Percentiles rank a stretch among this genome's conserved stretches.
Evolutionary conservation across 257 asterid genomes (phyloP).

Genomic region (Linaria vulgaris): DNA sequence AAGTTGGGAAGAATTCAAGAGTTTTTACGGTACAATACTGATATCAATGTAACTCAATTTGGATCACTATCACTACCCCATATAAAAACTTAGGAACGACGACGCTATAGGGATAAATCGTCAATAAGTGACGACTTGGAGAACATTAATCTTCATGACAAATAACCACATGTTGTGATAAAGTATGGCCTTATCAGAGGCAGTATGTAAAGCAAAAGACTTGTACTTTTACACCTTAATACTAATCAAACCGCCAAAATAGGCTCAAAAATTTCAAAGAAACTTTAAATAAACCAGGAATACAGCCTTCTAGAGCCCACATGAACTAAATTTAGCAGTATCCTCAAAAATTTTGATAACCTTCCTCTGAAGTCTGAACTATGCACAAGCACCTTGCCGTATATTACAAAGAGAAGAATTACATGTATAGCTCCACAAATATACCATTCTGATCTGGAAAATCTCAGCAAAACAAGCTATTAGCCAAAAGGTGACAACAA

Average conservation of each 20-base stretch:
- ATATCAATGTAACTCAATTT: slow-evolving; percentile 5
- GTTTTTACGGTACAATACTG: neutral
- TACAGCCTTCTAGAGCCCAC: neutral
- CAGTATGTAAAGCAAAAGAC: slow-evolving; percentile 11
- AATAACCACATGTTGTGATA: neutral
- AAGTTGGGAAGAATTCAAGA: neutral
- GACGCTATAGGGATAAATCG: neutral
- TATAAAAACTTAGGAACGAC: neutral
- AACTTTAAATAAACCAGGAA: slow-evolving; percentile 6
- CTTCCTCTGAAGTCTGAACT: slow-evolving; percentile 18
- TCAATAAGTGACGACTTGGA: slow-evolving; percentile 10
- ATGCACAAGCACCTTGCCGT: slow-evolving; percentile 9
- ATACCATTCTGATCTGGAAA: slow-evolving; percentile 6
- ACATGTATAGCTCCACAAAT: slow-evolving; percentile 5
- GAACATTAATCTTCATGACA: neutral
- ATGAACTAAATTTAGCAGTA: slow-evolving; percentile 1
- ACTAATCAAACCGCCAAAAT: slow-evolving; percentile 7
- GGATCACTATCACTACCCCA: neutral
- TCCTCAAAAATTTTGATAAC: slow-evolving; percentile 2
- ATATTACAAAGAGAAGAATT: slow-evolving; percentile 2
- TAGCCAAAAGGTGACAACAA: too few species aligned
- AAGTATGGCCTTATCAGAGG: slow-evolving; percentile 7
- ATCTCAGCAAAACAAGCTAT: too few species aligned
- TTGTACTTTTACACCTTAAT: slow-evolving; percentile 12
- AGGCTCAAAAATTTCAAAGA: neutral